A percentile compares a stretch with the other conserved stretches of the same genome.
phyloP scores from a whole-genome alignment of 768 basidiomycete species.

The Gymnopilus junonius region DNA sequence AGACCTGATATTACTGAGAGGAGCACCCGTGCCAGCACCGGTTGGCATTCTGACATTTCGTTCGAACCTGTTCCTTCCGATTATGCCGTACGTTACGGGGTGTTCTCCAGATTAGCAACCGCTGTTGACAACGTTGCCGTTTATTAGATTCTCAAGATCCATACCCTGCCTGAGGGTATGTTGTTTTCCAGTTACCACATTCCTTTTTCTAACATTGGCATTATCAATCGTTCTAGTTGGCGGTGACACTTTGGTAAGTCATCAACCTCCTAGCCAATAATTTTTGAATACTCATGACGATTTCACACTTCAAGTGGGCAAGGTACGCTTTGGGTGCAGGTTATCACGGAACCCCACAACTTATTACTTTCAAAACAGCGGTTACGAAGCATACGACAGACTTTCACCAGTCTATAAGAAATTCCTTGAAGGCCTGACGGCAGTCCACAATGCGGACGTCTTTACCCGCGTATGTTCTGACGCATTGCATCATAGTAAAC shows the following conservation, averaged over 20 bases:
- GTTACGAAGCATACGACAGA: constrained; percentile 67
- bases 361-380: constrained; percentile 32
- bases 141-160: constrained; percentile 42
- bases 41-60: constrained; percentile 63
- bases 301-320: constrained; percentile 36
- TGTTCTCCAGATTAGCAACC: not conserved
- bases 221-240: constrained; percentile 29
- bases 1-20: not conserved
- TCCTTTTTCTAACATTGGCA: not conserved
- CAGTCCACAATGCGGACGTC: constrained; percentile 51
- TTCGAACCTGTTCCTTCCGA: constrained; percentile 66
- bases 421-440: constrained; percentile 63
- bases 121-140: not conserved
- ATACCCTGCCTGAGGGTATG: constrained; percentile 41
- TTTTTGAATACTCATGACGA: no score
- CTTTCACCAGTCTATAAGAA: constrained; percentile 56
- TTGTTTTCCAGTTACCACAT: not conserved
- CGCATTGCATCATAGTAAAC: not conserved
- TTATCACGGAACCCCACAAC: no score
- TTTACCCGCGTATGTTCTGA: constrained; percentile 39
- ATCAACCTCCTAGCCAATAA: not conserved
- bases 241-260: constrained; percentile 48
- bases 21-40: constrained; percentile 38
- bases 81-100: constrained; percentile 52
- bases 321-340: constrained; percentile 31